These are phyloP conservation scores for Kalaharituber pfeilii DNA, from an alignment of 2,329 filamentous ascomycete species.

Conservation along the genomic window DNA sequence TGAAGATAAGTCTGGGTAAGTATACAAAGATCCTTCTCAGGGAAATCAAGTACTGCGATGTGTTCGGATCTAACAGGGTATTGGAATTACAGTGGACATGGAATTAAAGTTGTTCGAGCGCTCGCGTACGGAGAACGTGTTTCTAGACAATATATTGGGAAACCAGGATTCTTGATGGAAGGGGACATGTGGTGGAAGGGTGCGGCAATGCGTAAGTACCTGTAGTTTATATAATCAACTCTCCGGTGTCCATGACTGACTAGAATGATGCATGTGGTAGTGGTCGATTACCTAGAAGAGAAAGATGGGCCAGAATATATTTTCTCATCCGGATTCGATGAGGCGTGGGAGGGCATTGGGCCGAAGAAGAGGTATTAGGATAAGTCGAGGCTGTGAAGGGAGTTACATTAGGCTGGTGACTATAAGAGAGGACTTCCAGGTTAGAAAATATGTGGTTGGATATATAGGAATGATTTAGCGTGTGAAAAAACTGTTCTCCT, in stretches of 20 bases:
- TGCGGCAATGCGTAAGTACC: constrained; percentile 33
- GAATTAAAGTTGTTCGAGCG: constrained; percentile 55
- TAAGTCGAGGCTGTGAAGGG: background rate
- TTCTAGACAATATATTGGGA: constrained; percentile 32
- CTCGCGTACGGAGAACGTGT: constrained; percentile 44
- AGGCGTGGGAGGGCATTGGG: constrained; percentile 42
- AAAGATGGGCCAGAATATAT: constrained; percentile 27
- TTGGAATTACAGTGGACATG: constrained; percentile 79
- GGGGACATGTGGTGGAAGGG: constrained; percentile 43
- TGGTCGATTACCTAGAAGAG: constrained; percentile 43
- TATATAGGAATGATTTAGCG: too few species aligned
- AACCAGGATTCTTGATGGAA: constrained; percentile 37
- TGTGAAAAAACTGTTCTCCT: too few species aligned
- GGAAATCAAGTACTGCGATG: constrained; percentile 32
- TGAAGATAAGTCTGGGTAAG: background rate
- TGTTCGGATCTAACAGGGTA: constrained; percentile 33
- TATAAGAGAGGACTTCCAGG: too few species aligned
- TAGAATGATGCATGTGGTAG: constrained; percentile 19
- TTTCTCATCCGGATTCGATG: constrained; percentile 50
- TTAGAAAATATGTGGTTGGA: too few species aligned
- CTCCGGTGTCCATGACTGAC: too few species aligned
- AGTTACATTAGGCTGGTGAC: too few species aligned
- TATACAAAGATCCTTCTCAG: constrained; percentile 16
- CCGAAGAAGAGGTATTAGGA: constrained; percentile 5
- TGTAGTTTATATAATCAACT: too few species aligned